Base-by-base conservation (phyloP, 805 yeast genomes). In the Wickerhamomyces ciferrii region DNA sequence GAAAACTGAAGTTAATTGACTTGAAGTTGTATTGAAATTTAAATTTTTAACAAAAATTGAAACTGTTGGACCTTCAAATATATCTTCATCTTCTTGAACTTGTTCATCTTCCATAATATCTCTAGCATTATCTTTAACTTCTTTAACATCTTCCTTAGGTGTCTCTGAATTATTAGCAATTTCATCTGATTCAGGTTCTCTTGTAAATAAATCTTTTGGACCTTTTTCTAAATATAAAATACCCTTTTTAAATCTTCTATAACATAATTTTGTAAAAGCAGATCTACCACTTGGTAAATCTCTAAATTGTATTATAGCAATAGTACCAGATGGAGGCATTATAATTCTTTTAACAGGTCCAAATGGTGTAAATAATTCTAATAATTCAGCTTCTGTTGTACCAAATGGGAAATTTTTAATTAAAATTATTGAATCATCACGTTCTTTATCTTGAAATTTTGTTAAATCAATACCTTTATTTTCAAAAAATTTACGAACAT, bases 241-340 rank as follows among this genome's bases (percentile, higher is more conserved):
- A 41, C 94, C 81, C 59, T 87, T 89, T 51, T 91, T 91, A 60
- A 92, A 81, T 59, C 97, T 76, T 61, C 92, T 82, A 65, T 84
- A 94, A 18, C 97, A 86, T 39, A 94, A 71, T 59, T 88, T 89
- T 25, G 87, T 74, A 63, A 94, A 94, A 1, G 98, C 98, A 4
- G 87, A 74, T 66, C 97, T 82, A 2, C 95, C 98, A 40, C 85
- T 72, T 14, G 96, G 84, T 2, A 82, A 68, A 62, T 87, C 92
- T 57, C 90, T 74, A 66, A 83, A 91, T 66, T 92, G 97, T 10
- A 94, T 83, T 60, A 94, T 86, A 13, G 98, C 97, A 56, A 94
- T 89, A 0, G 97, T 90, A 10, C 97, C 98, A 6, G 95, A 86
- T 6, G 97, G 96, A 15, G 99, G 99, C 89, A 94, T 87, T 51